Percentiles rank a stretch among this genome's conserved stretches.
phyloP scores from a whole-genome alignment of 257 asterid species.

The Salvia hispanica region DNA sequence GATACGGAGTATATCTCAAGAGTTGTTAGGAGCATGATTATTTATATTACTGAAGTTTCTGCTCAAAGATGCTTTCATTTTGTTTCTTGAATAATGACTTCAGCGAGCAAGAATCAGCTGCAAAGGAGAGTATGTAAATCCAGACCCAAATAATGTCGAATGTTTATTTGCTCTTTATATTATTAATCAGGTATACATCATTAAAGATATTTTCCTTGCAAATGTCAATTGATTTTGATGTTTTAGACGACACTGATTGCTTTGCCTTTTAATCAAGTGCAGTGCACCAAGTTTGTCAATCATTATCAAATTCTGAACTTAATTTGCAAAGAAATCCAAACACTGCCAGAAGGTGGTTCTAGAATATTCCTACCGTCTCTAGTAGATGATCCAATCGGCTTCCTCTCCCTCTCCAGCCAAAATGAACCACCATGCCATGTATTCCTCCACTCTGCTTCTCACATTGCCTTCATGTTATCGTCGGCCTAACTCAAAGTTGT shows the following conservation, averaged over 20 bases:
- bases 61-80: neutral
- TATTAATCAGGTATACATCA: constrained; percentile 32
- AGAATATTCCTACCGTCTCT: neutral
- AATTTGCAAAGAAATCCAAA: constrained; percentile 24
- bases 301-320: constrained; percentile 38
- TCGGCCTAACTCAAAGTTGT: neutral
- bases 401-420: constrained; percentile 26
- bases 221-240: neutral
- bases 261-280: neutral
- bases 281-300: constrained; percentile 34
- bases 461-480: neutral
- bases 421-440: constrained; percentile 41
- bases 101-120: constrained; percentile 51
- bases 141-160: constrained; percentile 35
- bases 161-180: constrained; percentile 40
- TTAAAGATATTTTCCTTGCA: neutral
- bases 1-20: neutral
- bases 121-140: constrained; percentile 39
- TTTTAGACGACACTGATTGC: neutral
- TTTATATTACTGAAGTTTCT: neutral
- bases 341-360: constrained; percentile 26
- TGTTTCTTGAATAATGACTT: neutral
- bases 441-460: neutral
- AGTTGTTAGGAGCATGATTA: neutral
- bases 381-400: constrained; percentile 31